Percentiles rank a stretch among this genome's conserved stretches.
Conservation (phyloP, 192 early-diverging fungal species). For the Backusella circina region DNA sequence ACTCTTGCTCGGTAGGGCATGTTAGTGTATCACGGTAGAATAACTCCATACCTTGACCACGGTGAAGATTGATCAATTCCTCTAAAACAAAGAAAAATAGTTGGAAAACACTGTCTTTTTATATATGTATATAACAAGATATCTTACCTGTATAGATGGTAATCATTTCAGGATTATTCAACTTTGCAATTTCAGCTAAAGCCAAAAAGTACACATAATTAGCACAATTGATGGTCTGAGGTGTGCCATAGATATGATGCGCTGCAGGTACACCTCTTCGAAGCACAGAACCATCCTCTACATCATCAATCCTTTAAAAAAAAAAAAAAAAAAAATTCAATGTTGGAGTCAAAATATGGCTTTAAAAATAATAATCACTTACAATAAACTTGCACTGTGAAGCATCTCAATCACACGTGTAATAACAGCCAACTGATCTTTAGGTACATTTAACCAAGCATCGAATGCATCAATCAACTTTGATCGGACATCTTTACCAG, state of each 20-base stretch:
- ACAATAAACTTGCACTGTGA: conserved; percentile 91
- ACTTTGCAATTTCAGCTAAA: conserved; percentile 64
- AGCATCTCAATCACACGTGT: conserved; percentile 88
- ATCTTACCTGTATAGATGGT: conserved; percentile 78
- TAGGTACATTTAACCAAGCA: conserved; percentile 80
- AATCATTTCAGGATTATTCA: conserved; percentile 67
- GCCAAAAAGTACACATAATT: conserved; percentile 98
- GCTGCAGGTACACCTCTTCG: conserved; percentile 90
- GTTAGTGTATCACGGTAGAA: conserved; percentile 90
- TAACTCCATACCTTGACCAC: conserved; percentile 93
- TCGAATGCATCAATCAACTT: conserved; percentile 93
- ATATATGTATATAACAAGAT: no score
- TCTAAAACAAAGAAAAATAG: conserved; percentile 34
- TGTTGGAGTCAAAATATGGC: background rate
- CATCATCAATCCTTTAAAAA: conserved; percentile 79
- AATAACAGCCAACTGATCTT: conserved; percentile 67
- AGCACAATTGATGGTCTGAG: conserved; percentile 93
- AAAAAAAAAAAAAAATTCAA: background rate
- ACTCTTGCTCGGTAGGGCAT: conserved; percentile 92
- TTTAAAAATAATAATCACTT: no score
- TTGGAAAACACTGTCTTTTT: background rate
- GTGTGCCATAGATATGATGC: conserved; percentile 92
- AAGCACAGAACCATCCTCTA: conserved; percentile 89
- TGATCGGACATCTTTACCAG: conserved; percentile 92
- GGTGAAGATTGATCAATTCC: conserved; percentile 88